These are phyloP conservation scores for Rhodotorula toruloides DNA, from an alignment of 768 basidiomycete species.

Conservation along the genomic window DNA sequence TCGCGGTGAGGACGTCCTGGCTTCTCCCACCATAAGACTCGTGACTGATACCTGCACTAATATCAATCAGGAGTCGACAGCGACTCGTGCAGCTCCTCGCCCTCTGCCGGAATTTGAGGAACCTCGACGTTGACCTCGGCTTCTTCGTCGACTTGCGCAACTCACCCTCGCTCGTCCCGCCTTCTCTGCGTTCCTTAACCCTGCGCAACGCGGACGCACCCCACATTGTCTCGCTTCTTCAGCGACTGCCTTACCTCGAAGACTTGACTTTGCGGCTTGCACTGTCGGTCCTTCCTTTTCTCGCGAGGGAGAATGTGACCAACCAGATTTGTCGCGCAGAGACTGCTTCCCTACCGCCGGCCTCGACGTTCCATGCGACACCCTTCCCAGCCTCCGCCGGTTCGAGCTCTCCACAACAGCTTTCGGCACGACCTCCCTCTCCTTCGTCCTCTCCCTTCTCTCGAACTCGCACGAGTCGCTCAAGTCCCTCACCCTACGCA, in stretches of 20 bases:
- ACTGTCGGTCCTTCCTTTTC: not conserved
- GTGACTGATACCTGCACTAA: too few species aligned
- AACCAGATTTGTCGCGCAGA: not conserved
- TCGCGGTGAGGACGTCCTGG: too few species aligned
- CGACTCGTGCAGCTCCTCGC: slow-evolving; percentile 9
- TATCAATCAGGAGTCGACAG: not conserved
- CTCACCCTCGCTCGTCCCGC: not conserved
- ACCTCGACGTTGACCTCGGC: slow-evolving; percentile 30
- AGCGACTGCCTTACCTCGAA: slow-evolving; percentile 4
- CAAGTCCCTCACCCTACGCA: slow-evolving; percentile 18
- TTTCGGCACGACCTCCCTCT: slow-evolving; percentile 17
- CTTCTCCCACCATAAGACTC: too few species aligned
- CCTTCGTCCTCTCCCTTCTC: slow-evolving; percentile 19
- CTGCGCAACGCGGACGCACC: slow-evolving; percentile 18
- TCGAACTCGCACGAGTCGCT: slow-evolving; percentile 15
- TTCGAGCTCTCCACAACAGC: slow-evolving; percentile 36
- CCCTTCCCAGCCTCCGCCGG: slow-evolving; percentile 3
- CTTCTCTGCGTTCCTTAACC: slow-evolving; percentile 17
- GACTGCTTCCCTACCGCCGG: slow-evolving; percentile 20
- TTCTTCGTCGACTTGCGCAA: slow-evolving; percentile 15
- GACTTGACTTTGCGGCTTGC: slow-evolving; percentile 29
- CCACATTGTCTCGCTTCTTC: slow-evolving; percentile 25
- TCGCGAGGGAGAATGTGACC: not conserved
- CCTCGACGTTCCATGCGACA: not conserved
- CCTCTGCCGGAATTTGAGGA: not conserved